Evolutionary conservation across 805 yeast genomes (phyloP).

Genomic region (Yarrowia osloensis): DNA sequence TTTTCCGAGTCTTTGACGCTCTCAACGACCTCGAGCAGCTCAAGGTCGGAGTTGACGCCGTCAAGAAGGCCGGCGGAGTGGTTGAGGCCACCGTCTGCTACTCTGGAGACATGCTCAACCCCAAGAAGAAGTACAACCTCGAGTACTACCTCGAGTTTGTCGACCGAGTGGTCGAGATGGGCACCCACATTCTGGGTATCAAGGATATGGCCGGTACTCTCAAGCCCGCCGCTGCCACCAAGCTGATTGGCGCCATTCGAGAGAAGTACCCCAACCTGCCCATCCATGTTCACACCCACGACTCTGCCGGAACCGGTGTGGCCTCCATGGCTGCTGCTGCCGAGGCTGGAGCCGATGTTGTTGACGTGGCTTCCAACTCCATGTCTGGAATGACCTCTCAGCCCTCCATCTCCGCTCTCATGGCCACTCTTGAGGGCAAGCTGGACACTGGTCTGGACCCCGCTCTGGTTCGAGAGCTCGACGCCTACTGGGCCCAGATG

Average conservation of each 20-base stretch:
- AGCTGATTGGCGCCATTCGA: conserved; percentile 79
- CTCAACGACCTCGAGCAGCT: conserved; percentile 95
- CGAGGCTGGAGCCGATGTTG: conserved; percentile 95
- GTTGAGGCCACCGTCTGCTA: conserved; percentile 98
- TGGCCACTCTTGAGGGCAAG: conserved; percentile 89
- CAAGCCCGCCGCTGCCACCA: conserved; percentile 89
- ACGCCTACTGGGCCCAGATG: conserved; percentile 98
- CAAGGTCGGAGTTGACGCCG: conserved; percentile 97
- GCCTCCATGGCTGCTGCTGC: conserved; percentile 96
- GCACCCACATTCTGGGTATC: conserved; percentile 95
- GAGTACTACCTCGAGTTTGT: conserved; percentile 82
- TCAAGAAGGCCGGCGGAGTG: conserved; percentile 96
- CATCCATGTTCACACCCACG: conserved; percentile 98
- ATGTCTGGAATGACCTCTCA: conserved; percentile 99
- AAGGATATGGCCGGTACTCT: conserved; percentile 99
- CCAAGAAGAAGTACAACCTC: conserved; percentile 93
- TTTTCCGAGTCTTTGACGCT: conserved; percentile 97
- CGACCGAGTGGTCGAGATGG: conserved; percentile 83
- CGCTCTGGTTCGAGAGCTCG: conserved; percentile 74
- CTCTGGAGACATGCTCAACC: conserved; percentile 97
- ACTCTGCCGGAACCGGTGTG: conserved; percentile 99
- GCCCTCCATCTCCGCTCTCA: conserved; percentile 89
- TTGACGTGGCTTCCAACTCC: conserved; percentile 95
- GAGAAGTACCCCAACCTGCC: conserved; percentile 88
- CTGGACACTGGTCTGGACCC: conserved; percentile 71